A percentile compares a stretch with the other conserved stretches of the same genome.
phyloP scores from a whole-genome alignment of 306 rosid genomes.

The Fagus crenata region DNA sequence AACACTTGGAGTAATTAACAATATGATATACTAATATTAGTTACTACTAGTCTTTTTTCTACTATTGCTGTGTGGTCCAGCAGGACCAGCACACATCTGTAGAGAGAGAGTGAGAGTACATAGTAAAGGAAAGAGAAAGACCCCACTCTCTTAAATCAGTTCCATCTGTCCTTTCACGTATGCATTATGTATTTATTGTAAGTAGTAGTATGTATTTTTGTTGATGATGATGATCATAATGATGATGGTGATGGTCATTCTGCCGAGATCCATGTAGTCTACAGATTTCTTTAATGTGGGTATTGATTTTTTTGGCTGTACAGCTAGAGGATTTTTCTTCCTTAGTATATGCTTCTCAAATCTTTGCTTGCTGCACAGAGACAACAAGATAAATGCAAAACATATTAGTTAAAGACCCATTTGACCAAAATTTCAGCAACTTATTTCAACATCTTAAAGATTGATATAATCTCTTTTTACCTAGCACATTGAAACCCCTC shows the following conservation, averaged over 20 bases:
- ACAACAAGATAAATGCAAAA: slow-evolving; percentile 19
- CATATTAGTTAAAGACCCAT: neutral
- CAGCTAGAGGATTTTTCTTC: slow-evolving; percentile 64
- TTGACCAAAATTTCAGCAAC: neutral
- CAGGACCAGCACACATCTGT: slow-evolving; percentile 35
- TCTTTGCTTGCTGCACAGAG: slow-evolving; percentile 43
- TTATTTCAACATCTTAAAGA: neutral
- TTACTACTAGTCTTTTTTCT: slow-evolving; percentile 32
- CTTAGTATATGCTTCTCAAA: slow-evolving; percentile 69
- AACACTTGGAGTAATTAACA: neutral
- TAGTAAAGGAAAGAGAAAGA: slow-evolving; percentile 33
- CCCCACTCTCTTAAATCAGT: slow-evolving; percentile 50
- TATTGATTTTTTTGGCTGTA: slow-evolving; percentile 62
- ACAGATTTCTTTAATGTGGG: slow-evolving; percentile 68
- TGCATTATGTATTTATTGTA: slow-evolving; percentile 64
- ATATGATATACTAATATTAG: slow-evolving; percentile 32
- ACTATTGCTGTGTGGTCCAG: slow-evolving; percentile 47
- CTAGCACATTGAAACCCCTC: slow-evolving; percentile 51
- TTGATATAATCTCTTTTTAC: slow-evolving; percentile 34
- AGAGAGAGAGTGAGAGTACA: slow-evolving; percentile 37
- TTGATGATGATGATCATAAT: slow-evolving; percentile 49
- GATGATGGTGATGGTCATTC: slow-evolving; percentile 28
- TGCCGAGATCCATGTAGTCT: slow-evolving; percentile 51
- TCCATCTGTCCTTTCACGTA: slow-evolving; percentile 60
- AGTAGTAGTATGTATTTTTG: too few species aligned